These are phyloP conservation scores for Lactifluus subvellereus DNA, from an alignment of 768 basidiomycete genomes.

Conservation along the genomic window DNA sequence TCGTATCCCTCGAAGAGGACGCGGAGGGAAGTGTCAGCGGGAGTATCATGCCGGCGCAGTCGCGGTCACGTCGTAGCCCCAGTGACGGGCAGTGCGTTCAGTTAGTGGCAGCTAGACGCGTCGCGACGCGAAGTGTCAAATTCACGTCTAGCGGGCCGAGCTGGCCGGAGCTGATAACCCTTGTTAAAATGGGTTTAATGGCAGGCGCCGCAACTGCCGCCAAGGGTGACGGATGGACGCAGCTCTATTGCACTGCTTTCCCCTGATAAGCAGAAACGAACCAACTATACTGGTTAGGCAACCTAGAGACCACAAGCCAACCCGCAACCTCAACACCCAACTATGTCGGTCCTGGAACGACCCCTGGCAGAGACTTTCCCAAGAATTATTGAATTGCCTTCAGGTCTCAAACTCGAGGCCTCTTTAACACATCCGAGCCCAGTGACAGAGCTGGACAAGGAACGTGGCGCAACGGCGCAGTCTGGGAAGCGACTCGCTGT, in stretches of 20 bases:
- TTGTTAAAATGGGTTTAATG: not conserved
- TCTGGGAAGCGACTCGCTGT: slow-evolving; percentile 47
- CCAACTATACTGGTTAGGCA: not conserved
- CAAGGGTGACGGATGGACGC: no score
- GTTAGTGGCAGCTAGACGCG: not conserved
- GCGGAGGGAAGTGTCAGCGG: slow-evolving; percentile 43
- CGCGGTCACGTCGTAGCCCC: not conserved
- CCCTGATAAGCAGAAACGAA: not conserved
- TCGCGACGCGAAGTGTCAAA: not conserved
- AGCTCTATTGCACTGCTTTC: not conserved
- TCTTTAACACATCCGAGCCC: slow-evolving; percentile 13
- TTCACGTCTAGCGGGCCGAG: not conserved
- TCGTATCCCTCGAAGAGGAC: slow-evolving; percentile 28
- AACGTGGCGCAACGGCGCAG: slow-evolving; percentile 5
- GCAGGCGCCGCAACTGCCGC: not conserved
- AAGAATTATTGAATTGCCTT: slow-evolving; percentile 14
- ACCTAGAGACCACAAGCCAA: not conserved
- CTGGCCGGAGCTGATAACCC: not conserved
- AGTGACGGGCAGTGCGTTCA: no score
- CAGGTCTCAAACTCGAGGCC: slow-evolving; percentile 20
- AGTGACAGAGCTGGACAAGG: slow-evolving; percentile 17
- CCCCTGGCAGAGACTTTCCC: slow-evolving; percentile 11
- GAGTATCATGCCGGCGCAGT: slow-evolving; percentile 50
- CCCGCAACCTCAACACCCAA: not conserved
- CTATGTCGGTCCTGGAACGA: slow-evolving; percentile 8